A percentile compares a stretch with the other conserved stretches of the same genome.
Conservation (phyloP, 192 early-diverging fungal species). For the Dimargaris verticillata region DNA sequence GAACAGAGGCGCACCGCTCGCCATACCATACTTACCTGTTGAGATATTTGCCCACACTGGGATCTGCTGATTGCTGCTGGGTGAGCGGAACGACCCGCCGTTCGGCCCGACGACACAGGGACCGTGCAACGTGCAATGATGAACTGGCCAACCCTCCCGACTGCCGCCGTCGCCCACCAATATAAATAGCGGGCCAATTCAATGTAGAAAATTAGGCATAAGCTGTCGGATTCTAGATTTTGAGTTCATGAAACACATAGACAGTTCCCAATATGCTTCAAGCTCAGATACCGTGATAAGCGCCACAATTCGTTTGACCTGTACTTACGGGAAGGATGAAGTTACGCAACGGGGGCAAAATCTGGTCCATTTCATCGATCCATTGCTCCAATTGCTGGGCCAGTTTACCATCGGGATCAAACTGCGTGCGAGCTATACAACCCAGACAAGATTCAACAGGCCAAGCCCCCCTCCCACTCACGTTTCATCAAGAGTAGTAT, state of each 20-base stretch:
- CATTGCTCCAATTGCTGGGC: constrained; percentile 52
- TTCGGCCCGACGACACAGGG: constrained; percentile 75
- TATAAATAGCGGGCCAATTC: too few species aligned
- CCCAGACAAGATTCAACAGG: too few species aligned
- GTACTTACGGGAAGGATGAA: constrained; percentile 68
- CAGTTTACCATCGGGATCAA: constrained; percentile 52
- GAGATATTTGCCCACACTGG: constrained; percentile 43
- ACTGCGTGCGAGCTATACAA: constrained; percentile 39
- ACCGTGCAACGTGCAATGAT: constrained; percentile 66
- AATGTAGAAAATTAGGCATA: too few species aligned
- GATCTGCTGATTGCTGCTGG: constrained; percentile 35
- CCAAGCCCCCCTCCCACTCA: too few species aligned
- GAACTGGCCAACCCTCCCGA: constrained; percentile 75
- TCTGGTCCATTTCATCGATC: constrained; percentile 62
- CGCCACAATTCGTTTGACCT: background rate
- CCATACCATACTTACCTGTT: constrained; percentile 37
- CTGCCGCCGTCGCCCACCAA: background rate
- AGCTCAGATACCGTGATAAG: too few species aligned
- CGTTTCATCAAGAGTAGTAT: too few species aligned
- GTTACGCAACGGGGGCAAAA: constrained; percentile 55
- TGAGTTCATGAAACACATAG: too few species aligned
- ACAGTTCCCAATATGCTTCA: too few species aligned
- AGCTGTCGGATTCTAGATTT: too few species aligned
- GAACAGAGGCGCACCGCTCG: constrained; percentile 17
- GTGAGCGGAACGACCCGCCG: constrained; percentile 59